Base-by-base conservation (phyloP, 1,284 basidiomycete genomes). In the Boletus sp. region DNA sequence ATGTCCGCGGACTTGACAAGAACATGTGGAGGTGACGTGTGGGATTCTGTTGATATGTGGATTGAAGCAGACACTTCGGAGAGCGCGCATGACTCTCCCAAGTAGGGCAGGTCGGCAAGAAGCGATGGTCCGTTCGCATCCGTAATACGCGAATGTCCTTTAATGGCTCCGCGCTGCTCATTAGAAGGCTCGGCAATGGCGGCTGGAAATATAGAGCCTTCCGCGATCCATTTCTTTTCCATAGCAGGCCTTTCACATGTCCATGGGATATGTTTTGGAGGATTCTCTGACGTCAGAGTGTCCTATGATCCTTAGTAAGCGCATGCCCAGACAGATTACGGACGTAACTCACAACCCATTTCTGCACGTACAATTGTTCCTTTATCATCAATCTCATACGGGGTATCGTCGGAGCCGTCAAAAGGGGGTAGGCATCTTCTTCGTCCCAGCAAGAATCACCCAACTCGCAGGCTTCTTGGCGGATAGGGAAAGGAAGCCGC, bases 381-480 rank as follows among this genome's bases (percentile, higher is more conserved):
- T 75, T 78, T 31, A 81, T 66, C 73, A 85, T 76, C 51, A 75
- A 62, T 52, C 72, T 76, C 61, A 86, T 74, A 43, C 84, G 78
- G 35, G 81, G 81, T n/a, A 73, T 66, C 0, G 83, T 85, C 11
- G 84, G 84, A 31, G 73, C 70, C n/a, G 80, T 77, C 50, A 79
- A 48, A 45, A 71, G 57, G 24, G 56, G 56, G 47, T 35, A 41
- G 41, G 24, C 4, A 22, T 47, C 50, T 36, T 60, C 61, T 57
- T 71, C 67, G 33, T 63, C 65, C 36, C 49, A 16, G 31, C 35
- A 60, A 36, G 66, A 49, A 46, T 64, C 70, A 45, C 63, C 65
- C 27, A 59, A 27, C 48, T 71, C 68, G 51, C 70, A 63, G 20
- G 58, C 63, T 13, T 65, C 61, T 41, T 52, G 50, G 18, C 63